Base-by-base conservation (phyloP, 2,329 filamentous ascomycete species). In the Fusarium siculi region DNA sequence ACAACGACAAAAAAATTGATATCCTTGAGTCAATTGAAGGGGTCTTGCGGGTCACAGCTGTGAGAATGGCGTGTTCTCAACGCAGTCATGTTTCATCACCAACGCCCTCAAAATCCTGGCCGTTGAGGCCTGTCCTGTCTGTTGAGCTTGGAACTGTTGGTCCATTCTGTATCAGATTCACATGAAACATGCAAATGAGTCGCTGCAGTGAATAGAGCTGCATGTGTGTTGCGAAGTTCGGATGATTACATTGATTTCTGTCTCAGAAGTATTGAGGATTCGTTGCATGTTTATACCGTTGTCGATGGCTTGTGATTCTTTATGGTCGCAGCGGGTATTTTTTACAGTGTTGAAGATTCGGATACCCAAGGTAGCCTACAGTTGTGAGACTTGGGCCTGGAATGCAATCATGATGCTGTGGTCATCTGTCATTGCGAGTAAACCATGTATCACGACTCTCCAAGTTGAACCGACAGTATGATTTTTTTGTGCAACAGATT, bases 1-100 rank as follows among this genome's bases (percentile, higher is more conserved):
- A 44, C 28, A 14, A 66, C 30, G 21, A 32, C 23, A 28, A 12
- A 58, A 21, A 25, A 21, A 28, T 30, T 23, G 30, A 21, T 28
- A 8, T 40, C 21, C 39, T 23, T 28, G 15, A 23, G 30, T 36
- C 44, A 18, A 39, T 39, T 32, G 39, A 64, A 46, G 43, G 57
- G 46, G 34, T 46, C 19, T n/a, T 53, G 59, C 64, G 65, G 60
- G 68, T 57, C 68, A 70, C 56, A 55, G 50, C 63, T 55, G 50
- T 55, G 46, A 43, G 50, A 25, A 63, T 74, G 70, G 73, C 47
- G 60, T 70, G 66, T 73, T 70, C 49, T 43, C 44, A 52, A 32
- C 34, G 47, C 44, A 52, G 25, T 66, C 58, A 58, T 63, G 73
- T 77, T 77, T 76, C 75, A 74, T 72, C 52, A 60, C 52, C 52